A percentile compares a stretch with the other conserved stretches of the same genome.
These are phyloP conservation scores for Verticillium nonalfalfae DNA, from an alignment of 2,329 filamentous ascomycete genomes.

Conservation along the genomic window DNA sequence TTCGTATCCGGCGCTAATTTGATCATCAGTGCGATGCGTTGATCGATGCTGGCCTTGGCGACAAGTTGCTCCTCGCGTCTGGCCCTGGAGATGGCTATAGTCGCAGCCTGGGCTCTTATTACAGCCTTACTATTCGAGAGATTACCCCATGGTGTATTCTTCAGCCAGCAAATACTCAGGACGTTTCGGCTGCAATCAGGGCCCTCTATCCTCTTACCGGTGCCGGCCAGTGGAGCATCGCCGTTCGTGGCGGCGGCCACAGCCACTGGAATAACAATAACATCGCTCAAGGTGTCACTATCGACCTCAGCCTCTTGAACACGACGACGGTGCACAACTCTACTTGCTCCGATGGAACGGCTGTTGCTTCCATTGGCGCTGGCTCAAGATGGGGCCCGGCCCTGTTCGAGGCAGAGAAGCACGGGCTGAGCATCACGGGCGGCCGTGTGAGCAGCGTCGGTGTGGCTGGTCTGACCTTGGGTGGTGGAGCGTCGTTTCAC, in stretches of 20 bases:
- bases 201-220: slow-evolving; percentile 8
- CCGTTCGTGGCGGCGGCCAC: slow-evolving; percentile 43
- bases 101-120: slow-evolving; percentile 1
- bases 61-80: slow-evolving; percentile 3
- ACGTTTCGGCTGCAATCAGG: slow-evolving; percentile 1
- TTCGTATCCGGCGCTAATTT: not conserved
- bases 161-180: slow-evolving; percentile 1
- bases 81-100: not conserved
- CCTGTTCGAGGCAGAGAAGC: slow-evolving; percentile 11
- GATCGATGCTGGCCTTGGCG: slow-evolving; percentile 2
- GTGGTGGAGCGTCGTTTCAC: slow-evolving; percentile 17
- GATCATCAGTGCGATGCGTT: slow-evolving; percentile 7
- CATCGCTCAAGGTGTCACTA: slow-evolving; percentile 32
- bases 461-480: slow-evolving; percentile 21
- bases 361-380: slow-evolving; percentile 22
- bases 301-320: slow-evolving; percentile 29
- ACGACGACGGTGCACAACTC: slow-evolving; percentile 5
- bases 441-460: slow-evolving; percentile 16
- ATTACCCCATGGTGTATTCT: slow-evolving; percentile 5
- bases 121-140: not conserved
- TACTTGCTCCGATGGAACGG: not conserved
- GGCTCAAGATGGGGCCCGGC: slow-evolving; percentile 15
- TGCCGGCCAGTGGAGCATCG: slow-evolving; percentile 28
- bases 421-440: slow-evolving; percentile 15
- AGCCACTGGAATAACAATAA: slow-evolving; percentile 33